A percentile compares a stretch with the other conserved stretches of the same genome.
Evolutionary conservation across 257 asterid genomes (phyloP).

Genomic region (Ilex asprella): DNA sequence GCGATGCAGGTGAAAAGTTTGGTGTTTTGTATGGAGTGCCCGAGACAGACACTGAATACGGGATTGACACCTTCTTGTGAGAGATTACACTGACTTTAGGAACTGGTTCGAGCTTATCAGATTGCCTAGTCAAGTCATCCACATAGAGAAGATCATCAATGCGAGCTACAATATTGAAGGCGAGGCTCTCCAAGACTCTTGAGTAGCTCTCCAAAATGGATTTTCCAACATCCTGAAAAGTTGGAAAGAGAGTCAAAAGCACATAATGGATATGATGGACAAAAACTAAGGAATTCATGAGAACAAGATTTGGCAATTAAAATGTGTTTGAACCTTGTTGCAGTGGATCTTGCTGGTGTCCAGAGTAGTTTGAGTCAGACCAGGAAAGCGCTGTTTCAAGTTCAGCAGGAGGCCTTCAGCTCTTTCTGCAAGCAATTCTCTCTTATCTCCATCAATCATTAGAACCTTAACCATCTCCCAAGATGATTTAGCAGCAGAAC

Average conservation of each 20-base stretch:
- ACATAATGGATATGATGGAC: not conserved
- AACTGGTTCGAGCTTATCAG: constrained; percentile 41
- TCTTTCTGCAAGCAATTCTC: constrained; percentile 61
- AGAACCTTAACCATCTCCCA: constrained; percentile 85
- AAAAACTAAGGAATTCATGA: not conserved
- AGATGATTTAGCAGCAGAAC: constrained; percentile 59
- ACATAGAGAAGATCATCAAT: constrained; percentile 82
- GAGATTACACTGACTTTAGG: constrained; percentile 27
- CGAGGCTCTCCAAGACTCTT: constrained; percentile 87
- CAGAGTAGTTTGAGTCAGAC: constrained; percentile 68
- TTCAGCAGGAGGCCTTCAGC: constrained; percentile 68
- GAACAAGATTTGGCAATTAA: not conserved
- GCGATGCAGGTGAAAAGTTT: constrained; percentile 48
- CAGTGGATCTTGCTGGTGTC: constrained; percentile 77
- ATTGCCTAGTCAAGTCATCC: constrained; percentile 58
- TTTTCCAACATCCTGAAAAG: constrained; percentile 78
- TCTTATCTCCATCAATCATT: constrained; percentile 73
- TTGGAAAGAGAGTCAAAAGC: not conserved
- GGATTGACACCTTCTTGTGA: constrained; percentile 44
- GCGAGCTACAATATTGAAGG: constrained; percentile 72
- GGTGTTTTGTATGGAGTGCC: constrained; percentile 70
- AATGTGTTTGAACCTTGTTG: constrained; percentile 60
- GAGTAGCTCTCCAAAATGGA: constrained; percentile 95
- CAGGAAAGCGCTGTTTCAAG: constrained; percentile 74
- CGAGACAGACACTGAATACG: constrained; percentile 51